A percentile compares a stretch with the other conserved stretches of the same genome.
Evolutionary conservation across 2,329 filamentous ascomycete species (phyloP).

Genomic region (Claviceps paspali): DNA sequence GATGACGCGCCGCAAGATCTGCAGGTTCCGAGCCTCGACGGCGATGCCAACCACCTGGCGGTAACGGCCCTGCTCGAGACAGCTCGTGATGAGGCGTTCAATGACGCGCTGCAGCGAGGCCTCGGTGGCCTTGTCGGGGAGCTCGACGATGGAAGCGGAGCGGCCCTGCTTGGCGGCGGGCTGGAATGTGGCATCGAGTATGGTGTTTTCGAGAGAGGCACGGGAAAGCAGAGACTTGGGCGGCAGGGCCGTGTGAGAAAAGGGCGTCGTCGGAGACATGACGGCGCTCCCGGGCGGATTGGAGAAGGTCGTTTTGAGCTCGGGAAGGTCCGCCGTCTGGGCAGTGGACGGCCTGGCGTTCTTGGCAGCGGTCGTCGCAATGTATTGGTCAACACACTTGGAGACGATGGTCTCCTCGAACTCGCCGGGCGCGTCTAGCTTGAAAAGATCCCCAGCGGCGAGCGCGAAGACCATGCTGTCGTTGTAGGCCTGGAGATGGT

Average conservation of each 20-base stretch:
- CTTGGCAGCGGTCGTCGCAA: constrained; percentile 50
- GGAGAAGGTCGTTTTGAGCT: constrained; percentile 68
- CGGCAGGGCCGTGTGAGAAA: constrained; percentile 83
- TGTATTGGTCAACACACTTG: constrained; percentile 96
- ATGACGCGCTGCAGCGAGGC: constrained; percentile 71
- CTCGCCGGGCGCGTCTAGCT: constrained; percentile 78
- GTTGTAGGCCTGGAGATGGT: constrained; percentile 96
- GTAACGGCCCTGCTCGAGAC: constrained; percentile 73
- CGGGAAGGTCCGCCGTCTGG: constrained; percentile 39
- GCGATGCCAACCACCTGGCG: constrained; percentile 94
- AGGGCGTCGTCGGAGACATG: constrained; percentile 82
- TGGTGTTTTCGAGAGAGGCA: constrained; percentile 49
- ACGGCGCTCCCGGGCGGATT: constrained; percentile 52
- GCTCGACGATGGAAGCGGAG: constrained; percentile 47
- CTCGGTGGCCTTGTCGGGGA: constrained; percentile 55
- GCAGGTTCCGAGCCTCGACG: constrained; percentile 82
- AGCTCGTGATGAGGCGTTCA: constrained; percentile 80
- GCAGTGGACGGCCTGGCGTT: constrained; percentile 28
- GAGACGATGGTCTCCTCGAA: constrained; percentile 99
- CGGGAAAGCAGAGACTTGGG: constrained; percentile 92
- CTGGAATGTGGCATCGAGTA: constrained; percentile 43
- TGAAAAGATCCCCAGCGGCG: constrained; percentile 86
- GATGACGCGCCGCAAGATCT: constrained; percentile 75
- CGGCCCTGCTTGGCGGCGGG: constrained; percentile 36
- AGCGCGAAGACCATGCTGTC: constrained; percentile 98